Conservation (phyloP, 768 basidiomycete genomes). For the Kwoniella dendrophila region DNA sequence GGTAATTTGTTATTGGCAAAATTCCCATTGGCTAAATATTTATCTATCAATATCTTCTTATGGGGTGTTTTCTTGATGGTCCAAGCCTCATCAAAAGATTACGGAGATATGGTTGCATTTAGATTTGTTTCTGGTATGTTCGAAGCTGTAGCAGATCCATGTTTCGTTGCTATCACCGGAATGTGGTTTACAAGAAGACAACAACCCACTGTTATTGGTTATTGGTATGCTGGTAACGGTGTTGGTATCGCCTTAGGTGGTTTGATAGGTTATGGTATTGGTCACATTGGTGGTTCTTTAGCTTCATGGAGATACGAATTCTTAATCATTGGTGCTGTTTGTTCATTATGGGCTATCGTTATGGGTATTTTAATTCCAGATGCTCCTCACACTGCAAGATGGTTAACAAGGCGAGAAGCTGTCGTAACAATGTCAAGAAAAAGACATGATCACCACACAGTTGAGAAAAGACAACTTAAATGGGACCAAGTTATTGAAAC, state of each 20-base stretch:
- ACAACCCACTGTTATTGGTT: conserved; percentile 57
- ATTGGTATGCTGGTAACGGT: conserved; percentile 58
- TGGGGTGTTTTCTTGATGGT: conserved; percentile 57
- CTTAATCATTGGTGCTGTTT: conserved; percentile 43
- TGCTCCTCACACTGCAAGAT: conserved; percentile 46
- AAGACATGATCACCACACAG: conserved; percentile 51
- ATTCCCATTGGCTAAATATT: conserved; percentile 46
- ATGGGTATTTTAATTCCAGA: conserved; percentile 50
- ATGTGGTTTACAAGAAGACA: conserved; percentile 58
- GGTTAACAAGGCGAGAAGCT: conserved; percentile 49
- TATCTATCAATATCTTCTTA: conserved; percentile 36
- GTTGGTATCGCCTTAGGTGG: conserved; percentile 59
- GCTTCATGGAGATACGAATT: conserved; percentile 56
- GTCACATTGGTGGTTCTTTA: conserved; percentile 48
- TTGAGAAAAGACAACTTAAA: conserved; percentile 49
- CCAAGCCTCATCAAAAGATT: conserved; percentile 56
- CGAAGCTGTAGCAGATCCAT: conserved; percentile 56
- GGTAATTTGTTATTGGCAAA: conserved; percentile 55
- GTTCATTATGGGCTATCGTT: conserved; percentile 45
- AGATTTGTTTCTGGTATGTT: conserved; percentile 58
- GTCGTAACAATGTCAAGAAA: conserved; percentile 51
- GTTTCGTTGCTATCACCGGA: conserved; percentile 49
- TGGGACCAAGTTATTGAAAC: conserved; percentile 44
- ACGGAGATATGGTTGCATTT: conserved; percentile 55
- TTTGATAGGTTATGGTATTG: conserved; percentile 53